Conservation (phyloP, 2,329 filamentous ascomycete species). For the Aplosporella prunicola region DNA sequence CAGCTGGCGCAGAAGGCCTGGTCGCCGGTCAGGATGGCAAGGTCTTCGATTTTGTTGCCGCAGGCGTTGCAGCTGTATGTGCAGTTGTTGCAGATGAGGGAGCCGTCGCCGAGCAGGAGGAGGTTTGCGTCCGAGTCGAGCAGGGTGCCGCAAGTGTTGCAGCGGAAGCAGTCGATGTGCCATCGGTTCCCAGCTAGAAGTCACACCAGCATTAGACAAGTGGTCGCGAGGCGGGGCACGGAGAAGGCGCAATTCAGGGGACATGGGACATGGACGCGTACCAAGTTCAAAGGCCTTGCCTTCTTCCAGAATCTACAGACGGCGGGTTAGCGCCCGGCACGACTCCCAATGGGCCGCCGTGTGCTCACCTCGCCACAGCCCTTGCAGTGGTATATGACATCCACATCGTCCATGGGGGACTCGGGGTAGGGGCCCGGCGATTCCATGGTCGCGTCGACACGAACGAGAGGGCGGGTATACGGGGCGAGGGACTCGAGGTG, state of each 20-base stretch:
- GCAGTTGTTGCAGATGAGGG: conserved; percentile 97
- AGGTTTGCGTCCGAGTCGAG: conserved; percentile 98
- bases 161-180: conserved; percentile 98
- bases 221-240: background rate
- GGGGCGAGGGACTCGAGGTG: background rate
- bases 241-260: conserved; percentile 1
- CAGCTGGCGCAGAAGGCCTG: conserved; percentile 97
- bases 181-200: conserved; percentile 78
- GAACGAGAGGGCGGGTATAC: conserved; percentile 3
- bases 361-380: conserved; percentile 40
- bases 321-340: conserved; percentile 12
- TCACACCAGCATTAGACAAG: conserved; percentile 7
- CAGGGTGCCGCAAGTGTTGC: conserved; percentile 87
- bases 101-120: conserved; percentile 91
- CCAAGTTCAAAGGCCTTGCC: conserved; percentile 97
- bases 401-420: conserved; percentile 32
- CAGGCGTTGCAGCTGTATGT: conserved; percentile 98
- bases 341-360: conserved; percentile 10
- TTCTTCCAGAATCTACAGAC: conserved; percentile 90
- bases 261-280: conserved; percentile 37
- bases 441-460: conserved; percentile 38
- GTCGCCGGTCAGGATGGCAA: conserved; percentile 93
- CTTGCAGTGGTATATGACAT: conserved; percentile 56
- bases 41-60: conserved; percentile 93
- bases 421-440: conserved; percentile 47